Percentiles rank a stretch among this genome's conserved stretches.
These are phyloP conservation scores for Solanum chacoense DNA, from an alignment of 305 asterid species.

Conservation along the genomic window DNA sequence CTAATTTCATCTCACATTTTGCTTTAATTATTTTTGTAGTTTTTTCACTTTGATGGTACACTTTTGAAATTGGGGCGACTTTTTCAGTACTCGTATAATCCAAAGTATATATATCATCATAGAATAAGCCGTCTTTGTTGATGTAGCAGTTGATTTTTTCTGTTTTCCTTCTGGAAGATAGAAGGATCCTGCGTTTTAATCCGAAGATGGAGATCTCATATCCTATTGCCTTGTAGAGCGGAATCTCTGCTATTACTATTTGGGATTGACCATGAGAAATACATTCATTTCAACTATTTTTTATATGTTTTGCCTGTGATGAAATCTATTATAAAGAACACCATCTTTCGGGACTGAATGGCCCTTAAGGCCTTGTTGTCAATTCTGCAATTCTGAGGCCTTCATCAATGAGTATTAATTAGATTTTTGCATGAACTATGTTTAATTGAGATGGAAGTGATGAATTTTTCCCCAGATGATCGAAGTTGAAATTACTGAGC, in stretches of 20 bases:
- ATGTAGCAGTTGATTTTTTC: neutral
- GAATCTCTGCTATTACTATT: constrained; percentile 8
- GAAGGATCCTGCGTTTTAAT: neutral
- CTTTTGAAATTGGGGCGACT: neutral
- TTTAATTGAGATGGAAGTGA: neutral
- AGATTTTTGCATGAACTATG: neutral
- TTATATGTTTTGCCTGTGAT: neutral
- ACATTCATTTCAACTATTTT: neutral
- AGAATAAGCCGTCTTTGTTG: neutral
- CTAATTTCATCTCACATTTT: constrained; percentile 56
- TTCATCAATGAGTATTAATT: neutral
- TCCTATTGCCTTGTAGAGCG: constrained; percentile 8
- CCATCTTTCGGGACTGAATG: constrained; percentile 10
- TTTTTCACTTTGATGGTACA: neutral
- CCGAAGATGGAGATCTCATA: constrained; percentile 4
- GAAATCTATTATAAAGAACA: neutral
- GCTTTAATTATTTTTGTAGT: neutral
- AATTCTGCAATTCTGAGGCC: constrained; percentile 6
- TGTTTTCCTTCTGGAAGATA: neutral
- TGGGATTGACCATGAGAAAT: constrained; percentile 8
- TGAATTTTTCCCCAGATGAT: neutral
- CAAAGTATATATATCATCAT: neutral
- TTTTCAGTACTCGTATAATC: neutral
- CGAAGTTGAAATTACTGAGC: neutral
- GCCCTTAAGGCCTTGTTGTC: neutral